phyloP scores from a whole-genome alignment of 2,329 filamentous ascomycete genomes.

The Paracoccidioides lutzii region DNA sequence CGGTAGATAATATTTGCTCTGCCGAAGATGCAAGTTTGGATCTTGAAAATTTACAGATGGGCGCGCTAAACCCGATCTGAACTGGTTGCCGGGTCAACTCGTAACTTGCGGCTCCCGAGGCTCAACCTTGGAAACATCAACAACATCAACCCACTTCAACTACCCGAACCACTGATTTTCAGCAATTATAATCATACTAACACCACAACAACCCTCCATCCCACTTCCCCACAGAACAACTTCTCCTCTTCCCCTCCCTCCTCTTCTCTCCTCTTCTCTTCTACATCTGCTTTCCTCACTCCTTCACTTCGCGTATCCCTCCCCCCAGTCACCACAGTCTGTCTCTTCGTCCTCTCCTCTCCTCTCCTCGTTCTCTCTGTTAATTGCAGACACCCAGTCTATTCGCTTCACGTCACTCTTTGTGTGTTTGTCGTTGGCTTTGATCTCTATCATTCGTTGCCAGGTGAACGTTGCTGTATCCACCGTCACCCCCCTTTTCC shows the following conservation, averaged over 20 bases:
- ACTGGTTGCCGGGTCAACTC: slow-evolving; percentile 8
- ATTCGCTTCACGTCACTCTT: slow-evolving; percentile 7
- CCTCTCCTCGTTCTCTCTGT: slow-evolving; percentile 10
- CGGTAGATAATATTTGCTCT: not conserved
- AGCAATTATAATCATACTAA: not conserved
- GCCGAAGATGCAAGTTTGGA: not conserved
- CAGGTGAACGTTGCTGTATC: slow-evolving; percentile 2
- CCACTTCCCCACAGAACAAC: slow-evolving; percentile 3
- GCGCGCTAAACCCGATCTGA: not conserved
- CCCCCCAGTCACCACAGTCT: not conserved
- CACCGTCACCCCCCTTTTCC: no score
- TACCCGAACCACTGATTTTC: not conserved
- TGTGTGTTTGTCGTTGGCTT: slow-evolving; percentile 7
- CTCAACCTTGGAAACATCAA: slow-evolving; percentile 5
- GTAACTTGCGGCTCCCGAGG: no score
- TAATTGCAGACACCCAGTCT: slow-evolving; percentile 8
- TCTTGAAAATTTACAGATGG: slow-evolving; percentile 3
- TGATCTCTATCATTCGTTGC: slow-evolving; percentile 11
- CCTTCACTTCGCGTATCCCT: not conserved
- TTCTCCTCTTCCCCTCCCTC: slow-evolving; percentile 5
- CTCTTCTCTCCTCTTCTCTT: slow-evolving; percentile 8
- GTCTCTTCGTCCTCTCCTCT: slow-evolving; percentile 9
- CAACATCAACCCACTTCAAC: not conserved
- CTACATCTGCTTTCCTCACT: not conserved
- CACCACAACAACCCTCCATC: not conserved